Base-by-base conservation (phyloP, 2,329 filamentous ascomycete species). In the Arthrobotrys conoides region DNA sequence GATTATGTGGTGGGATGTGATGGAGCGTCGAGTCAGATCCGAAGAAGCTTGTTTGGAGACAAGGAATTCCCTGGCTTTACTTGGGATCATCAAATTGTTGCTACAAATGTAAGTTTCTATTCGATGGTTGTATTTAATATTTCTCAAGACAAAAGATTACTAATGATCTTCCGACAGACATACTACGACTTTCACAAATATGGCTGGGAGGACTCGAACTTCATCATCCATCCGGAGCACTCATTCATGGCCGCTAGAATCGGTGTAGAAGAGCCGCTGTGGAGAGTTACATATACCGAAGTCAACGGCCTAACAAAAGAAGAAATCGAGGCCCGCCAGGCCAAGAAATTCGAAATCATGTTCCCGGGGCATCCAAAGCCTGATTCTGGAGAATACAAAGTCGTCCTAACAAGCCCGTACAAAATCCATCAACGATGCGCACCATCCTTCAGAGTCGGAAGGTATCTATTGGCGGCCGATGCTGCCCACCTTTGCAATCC, bases 241-340 rank as follows among this genome's bases (percentile, higher is more conserved):
- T 91, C 88, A 83, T 85, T 88, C 84, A 90, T 91, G 89, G 88
- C 88, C 1, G 89, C 89, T 1, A 87, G 86, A 49, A 88, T 91
- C 79, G 89, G 87, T 0, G 84, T 84, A 1, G 71, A 67, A 12
- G 88, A 90, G 68, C 89, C 88, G 0, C 83, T 91, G 9, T 91
- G 89, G 84, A 87, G 90, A 14, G 87, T 91, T 41, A 89, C 89
- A 0, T 91, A 91, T 81, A 89, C 89, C 66, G 90, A 91, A 80
- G 84, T 84, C 0, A 84, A 86, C 0, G 87, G 86, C 1, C 85
- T 91, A 12, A 87, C 86, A 0, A 84, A 82, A 41, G 88, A 90
- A 10, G 85, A 91, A 82, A 86, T 89, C 68, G 83, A 86, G 30
- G 85, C 85, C 27, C 86, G 89, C 5, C 88, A 89, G 80, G 86